Conservation (phyloP, 2,329 filamentous ascomycete genomes). For the Colletotrichum gloeosporioides region DNA sequence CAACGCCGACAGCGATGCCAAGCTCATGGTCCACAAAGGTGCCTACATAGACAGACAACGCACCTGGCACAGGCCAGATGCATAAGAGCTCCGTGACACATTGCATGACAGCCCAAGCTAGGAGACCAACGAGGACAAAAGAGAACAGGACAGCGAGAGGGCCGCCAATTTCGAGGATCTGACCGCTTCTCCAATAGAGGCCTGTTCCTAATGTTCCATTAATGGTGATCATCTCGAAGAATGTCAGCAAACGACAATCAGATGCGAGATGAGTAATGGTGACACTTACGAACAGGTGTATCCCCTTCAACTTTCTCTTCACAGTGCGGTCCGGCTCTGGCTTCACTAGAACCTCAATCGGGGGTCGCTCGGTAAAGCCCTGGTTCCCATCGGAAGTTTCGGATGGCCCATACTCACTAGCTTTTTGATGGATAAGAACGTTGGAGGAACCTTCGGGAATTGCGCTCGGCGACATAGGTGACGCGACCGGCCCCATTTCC, state of each 20-base stretch:
- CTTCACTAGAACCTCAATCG: neutral
- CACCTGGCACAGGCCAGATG: conserved; percentile 37
- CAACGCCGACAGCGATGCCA: conserved; percentile 34
- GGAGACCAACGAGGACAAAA: conserved; percentile 30
- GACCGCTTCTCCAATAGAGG: conserved; percentile 34
- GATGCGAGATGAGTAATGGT: neutral
- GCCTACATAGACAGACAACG: conserved; percentile 34
- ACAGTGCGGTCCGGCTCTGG: conserved; percentile 23
- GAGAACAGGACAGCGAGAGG: conserved; percentile 30
- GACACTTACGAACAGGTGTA: conserved; percentile 26
- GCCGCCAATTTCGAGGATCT: conserved; percentile 32
- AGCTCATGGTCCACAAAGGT: conserved; percentile 36
- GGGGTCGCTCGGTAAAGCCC: neutral
- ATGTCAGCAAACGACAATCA: neutral
- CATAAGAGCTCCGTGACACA: conserved; percentile 35
- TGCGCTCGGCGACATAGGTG: neutral
- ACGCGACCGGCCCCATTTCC: neutral
- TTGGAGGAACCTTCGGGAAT: neutral
- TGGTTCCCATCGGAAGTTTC: neutral
- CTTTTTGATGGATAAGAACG: neutral
- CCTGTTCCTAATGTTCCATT: conserved; percentile 31
- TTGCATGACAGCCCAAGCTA: conserved; percentile 35
- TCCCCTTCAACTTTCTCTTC: conserved; percentile 28
- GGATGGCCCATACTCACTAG: neutral
- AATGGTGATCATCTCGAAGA: conserved; percentile 6